Evolutionary conservation across 306 rosid species (phyloP).

Genomic region (Vachellia pachyceras): DNA sequence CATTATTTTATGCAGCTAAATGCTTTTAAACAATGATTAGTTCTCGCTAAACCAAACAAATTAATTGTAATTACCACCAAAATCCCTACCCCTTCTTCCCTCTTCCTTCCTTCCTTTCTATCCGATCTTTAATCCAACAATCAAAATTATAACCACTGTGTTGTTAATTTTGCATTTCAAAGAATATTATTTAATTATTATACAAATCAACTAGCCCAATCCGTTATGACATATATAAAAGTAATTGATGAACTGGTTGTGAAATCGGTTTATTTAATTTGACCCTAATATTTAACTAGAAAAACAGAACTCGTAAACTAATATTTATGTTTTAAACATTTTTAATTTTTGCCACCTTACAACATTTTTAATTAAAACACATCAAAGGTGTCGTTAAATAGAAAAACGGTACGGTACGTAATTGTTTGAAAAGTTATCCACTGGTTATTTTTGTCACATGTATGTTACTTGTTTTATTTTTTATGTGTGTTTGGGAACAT

Average conservation of each 20-base stretch:
- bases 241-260: neutral
- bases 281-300: neutral
- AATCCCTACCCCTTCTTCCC: neutral
- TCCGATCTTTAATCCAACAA: neutral
- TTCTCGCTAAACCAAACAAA: constrained; percentile 20
- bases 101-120: neutral
- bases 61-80: neutral
- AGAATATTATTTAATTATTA: too few species aligned
- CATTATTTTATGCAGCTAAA: constrained; percentile 51
- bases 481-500: too few species aligned
- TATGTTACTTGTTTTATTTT: neutral
- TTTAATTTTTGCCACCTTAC: neutral
- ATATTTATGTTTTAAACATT: neutral
- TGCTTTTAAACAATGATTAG: constrained; percentile 45
- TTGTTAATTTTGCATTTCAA: constrained; percentile 10
- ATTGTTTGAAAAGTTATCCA: neutral
- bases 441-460: neutral
- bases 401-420: too few species aligned
- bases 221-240: neutral
- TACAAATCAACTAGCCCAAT: neutral
- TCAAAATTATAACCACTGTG: neutral
- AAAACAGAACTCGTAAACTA: neutral
- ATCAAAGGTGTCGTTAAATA: too few species aligned
- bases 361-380: neutral
- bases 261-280: neutral